phyloP scores from a whole-genome alignment of 768 basidiomycete species.

The Mycena venus region DNA sequence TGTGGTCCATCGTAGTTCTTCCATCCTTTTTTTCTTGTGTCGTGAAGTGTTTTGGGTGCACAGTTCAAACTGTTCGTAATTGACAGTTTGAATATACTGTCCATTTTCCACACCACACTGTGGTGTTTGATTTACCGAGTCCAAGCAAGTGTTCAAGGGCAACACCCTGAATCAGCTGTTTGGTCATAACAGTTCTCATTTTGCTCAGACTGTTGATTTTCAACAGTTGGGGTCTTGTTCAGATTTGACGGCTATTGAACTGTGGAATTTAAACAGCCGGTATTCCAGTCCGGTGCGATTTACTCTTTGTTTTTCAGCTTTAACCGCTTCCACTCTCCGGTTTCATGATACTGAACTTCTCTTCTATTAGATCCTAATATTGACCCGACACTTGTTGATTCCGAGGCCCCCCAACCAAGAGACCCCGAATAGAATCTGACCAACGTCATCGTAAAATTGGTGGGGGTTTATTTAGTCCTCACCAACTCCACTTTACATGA shows the following conservation, averaged over 20 bases:
- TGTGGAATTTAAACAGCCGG: too few relatives aligned
- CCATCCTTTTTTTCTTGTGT: background rate
- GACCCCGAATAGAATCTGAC: background rate
- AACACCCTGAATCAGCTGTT: background rate
- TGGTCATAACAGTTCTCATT: background rate
- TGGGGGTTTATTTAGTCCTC: background rate
- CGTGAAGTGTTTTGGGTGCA: background rate
- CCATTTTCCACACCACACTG: background rate
- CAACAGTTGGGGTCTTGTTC: too few relatives aligned
- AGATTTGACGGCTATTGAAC: too few relatives aligned
- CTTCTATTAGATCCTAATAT: too few relatives aligned
- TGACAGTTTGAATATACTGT: background rate
- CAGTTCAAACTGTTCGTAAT: background rate
- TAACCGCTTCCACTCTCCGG: too few relatives aligned
- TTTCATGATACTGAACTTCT: too few relatives aligned
- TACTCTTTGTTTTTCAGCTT: too few relatives aligned
- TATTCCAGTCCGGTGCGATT: too few relatives aligned
- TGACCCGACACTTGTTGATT: too few relatives aligned
- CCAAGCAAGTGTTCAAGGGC: background rate
- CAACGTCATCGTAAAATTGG: background rate
- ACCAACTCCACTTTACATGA: background rate
- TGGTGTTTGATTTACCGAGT: too few relatives aligned
- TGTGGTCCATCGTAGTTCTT: too few relatives aligned
- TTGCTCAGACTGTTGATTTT: background rate
- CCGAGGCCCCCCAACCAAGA: too few relatives aligned